Conservation (phyloP, 768 basidiomycete genomes). For the Lepiota venenata region DNA sequence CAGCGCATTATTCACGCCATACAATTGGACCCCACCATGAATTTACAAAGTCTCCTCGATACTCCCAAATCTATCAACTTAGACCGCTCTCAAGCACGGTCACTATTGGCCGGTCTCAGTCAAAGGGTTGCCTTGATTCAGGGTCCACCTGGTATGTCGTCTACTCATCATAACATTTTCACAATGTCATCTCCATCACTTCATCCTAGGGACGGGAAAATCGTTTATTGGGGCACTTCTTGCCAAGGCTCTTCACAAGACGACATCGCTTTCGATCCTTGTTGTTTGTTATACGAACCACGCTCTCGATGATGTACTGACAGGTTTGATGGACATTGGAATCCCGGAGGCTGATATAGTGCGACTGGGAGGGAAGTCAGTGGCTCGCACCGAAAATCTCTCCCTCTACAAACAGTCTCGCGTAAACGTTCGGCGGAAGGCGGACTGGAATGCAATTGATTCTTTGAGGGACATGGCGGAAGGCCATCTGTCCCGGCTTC, state of each 20-base stretch:
- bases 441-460: slow-evolving; percentile 42
- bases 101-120: slow-evolving; percentile 49
- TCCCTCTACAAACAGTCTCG: slow-evolving; percentile 37
- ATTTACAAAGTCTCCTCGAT: slow-evolving; percentile 37
- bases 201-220: slow-evolving; percentile 60
- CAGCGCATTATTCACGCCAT: slow-evolving; percentile 23
- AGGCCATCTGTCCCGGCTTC: slow-evolving; percentile 18
- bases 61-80: slow-evolving; percentile 40
- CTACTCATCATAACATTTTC: background rate
- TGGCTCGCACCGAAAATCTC: slow-evolving; percentile 40
- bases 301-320: slow-evolving; percentile 68
- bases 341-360: slow-evolving; percentile 49
- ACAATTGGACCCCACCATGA: slow-evolving; percentile 26
- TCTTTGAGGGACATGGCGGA: slow-evolving; percentile 24
- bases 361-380: slow-evolving; percentile 58
- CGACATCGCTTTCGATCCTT: slow-evolving; percentile 47
- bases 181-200: background rate
- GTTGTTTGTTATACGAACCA: slow-evolving; percentile 77
- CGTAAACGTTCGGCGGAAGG: slow-evolving; percentile 19
- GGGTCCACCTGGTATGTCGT: slow-evolving; percentile 60
- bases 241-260: slow-evolving; percentile 55
- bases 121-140: slow-evolving; percentile 62
- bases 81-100: slow-evolving; percentile 46
- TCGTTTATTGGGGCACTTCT: slow-evolving; percentile 70
- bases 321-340: slow-evolving; percentile 57